phyloP scores from a whole-genome alignment of 2,329 filamentous ascomycete genomes.

The Penicillium fuscoglaucum region DNA sequence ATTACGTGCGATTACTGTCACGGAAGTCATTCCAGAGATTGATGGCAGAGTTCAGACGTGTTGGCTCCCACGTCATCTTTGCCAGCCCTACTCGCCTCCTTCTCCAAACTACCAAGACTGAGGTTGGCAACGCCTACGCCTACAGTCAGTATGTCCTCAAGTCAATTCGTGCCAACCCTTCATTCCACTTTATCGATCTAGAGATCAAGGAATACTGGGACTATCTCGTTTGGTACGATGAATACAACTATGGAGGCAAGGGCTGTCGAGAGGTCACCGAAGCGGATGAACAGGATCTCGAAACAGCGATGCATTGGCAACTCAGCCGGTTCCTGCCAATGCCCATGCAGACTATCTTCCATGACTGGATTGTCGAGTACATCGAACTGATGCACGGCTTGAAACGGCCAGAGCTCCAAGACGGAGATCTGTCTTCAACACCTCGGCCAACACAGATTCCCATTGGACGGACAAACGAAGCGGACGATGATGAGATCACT shows the following conservation, averaged over 20 bases:
- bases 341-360: constrained; percentile 78
- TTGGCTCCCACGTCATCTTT: constrained; percentile 94
- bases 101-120: constrained; percentile 91
- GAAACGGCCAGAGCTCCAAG: constrained; percentile 63
- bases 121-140: constrained; percentile 93
- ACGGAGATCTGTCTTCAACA: constrained; percentile 60
- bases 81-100: constrained; percentile 86
- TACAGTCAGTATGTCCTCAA: constrained; percentile 98
- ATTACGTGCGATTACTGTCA: constrained; percentile 98
- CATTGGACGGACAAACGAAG: constrained; percentile 58
- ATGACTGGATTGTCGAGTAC: constrained; percentile 92
- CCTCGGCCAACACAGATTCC: constrained; percentile 62
- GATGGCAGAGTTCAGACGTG: constrained; percentile 92
- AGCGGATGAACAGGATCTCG: constrained; percentile 73
- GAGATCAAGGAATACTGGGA: constrained; percentile 99
- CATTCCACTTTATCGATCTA: constrained; percentile 96
- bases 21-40: constrained; percentile 95
- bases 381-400: constrained; percentile 88
- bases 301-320: constrained; percentile 98
- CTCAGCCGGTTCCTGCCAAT: constrained; percentile 83
- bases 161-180: constrained; percentile 89
- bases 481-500: constrained; percentile 59
- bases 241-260: constrained; percentile 97
- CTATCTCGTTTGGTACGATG: constrained; percentile 97
- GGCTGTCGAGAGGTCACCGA: constrained; percentile 79